Evolutionary conservation across 2,329 filamentous ascomycete species (phyloP).

Genomic region (Teratosphaeria viscida): DNA sequence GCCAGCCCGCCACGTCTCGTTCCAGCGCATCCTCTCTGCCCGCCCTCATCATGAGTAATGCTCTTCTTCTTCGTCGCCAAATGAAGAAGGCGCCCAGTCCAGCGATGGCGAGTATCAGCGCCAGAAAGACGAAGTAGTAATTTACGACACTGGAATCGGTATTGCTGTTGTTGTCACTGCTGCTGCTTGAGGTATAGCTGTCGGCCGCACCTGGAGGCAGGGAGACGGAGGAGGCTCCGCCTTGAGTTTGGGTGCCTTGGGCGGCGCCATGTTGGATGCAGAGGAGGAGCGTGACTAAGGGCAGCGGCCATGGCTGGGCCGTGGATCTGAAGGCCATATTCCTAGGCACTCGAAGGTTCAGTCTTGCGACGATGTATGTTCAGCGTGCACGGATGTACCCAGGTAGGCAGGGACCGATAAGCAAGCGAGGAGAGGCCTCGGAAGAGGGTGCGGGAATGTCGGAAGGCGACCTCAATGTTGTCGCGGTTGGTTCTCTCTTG

Average conservation of each 20-base stretch:
- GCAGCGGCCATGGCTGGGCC: background rate
- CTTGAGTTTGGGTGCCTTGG: background rate
- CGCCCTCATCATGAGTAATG: constrained; percentile 4
- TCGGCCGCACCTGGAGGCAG: background rate
- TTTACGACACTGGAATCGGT: constrained; percentile 24
- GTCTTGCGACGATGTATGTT: background rate
- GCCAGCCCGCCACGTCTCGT: constrained; percentile 1
- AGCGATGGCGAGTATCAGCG: constrained; percentile 40
- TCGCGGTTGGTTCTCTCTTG: background rate
- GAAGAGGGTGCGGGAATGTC: background rate
- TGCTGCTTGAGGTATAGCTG: background rate
- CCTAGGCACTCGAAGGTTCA: background rate
- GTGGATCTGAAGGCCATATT: background rate
- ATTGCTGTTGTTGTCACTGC: background rate
- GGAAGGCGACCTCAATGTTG: background rate
- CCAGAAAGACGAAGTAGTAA: constrained; percentile 48
- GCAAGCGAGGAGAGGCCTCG: background rate
- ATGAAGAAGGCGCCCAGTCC: constrained; percentile 36
- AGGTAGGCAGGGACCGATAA: background rate
- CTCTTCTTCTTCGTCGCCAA: constrained; percentile 33
- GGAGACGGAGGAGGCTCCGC: background rate
- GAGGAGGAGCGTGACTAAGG: background rate
- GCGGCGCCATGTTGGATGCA: background rate
- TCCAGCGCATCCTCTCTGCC: constrained; percentile 1
- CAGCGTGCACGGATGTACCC: background rate